Conservation (phyloP, 768 basidiomycete genomes). For the Lentinula edodes region DNA sequence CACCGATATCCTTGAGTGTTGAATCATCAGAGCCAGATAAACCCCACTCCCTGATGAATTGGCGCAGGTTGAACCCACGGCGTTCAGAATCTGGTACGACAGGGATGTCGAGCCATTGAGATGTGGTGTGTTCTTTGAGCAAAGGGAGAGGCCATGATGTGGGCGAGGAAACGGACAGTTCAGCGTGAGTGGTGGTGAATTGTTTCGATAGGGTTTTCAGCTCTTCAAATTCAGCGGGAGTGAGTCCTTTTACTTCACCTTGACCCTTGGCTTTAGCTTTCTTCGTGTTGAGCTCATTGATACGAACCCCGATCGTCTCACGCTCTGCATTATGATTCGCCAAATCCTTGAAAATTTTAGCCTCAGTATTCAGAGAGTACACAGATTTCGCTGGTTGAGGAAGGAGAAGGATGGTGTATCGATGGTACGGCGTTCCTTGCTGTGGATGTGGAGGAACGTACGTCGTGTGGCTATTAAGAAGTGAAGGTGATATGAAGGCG, state of each 20-base stretch:
- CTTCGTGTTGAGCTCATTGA: neutral
- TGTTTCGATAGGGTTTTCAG: neutral
- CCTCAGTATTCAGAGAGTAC: slow-evolving; percentile 9
- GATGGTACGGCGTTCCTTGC: slow-evolving; percentile 84
- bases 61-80: slow-evolving; percentile 59
- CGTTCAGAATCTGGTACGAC: slow-evolving; percentile 42
- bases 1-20: neutral
- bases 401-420: slow-evolving; percentile 75
- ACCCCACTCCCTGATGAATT: slow-evolving; percentile 51
- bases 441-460: slow-evolving; percentile 94
- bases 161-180: slow-evolving; percentile 7
- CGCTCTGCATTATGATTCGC: neutral
- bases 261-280: neutral
- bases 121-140: slow-evolving; percentile 10
- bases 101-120: slow-evolving; percentile 37
- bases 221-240: neutral
- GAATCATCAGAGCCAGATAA: slow-evolving; percentile 34
- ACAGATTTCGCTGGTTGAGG: slow-evolving; percentile 43
- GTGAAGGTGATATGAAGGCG: neutral
- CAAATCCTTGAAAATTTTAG: neutral
- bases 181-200: slow-evolving; percentile 4
- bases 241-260: neutral
- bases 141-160: slow-evolving; percentile 8
- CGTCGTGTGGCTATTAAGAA: slow-evolving; percentile 49
- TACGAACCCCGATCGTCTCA: neutral